These are phyloP conservation scores for Daldinia concentrica DNA, from an alignment of 495 filamentous ascomycete genomes.

Conservation along the genomic window DNA sequence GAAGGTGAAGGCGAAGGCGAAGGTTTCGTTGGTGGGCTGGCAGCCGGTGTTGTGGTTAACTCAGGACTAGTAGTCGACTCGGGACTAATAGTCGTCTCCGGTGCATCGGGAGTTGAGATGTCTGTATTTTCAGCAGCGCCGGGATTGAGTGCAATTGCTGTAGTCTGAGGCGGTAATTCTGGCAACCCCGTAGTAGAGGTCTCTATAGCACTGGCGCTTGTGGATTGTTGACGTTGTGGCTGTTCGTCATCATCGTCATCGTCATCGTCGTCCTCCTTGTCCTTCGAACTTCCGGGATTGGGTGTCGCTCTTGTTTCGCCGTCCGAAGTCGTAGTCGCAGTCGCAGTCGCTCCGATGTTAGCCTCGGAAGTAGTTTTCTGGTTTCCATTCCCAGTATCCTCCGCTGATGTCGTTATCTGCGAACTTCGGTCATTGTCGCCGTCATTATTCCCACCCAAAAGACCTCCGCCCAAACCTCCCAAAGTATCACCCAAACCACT, in stretches of 20 bases:
- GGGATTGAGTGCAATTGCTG: constrained; percentile 33
- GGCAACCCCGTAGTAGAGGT: constrained; percentile 27
- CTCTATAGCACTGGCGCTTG: neutral
- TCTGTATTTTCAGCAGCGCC: constrained; percentile 14
- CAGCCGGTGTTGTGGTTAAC: constrained; percentile 27
- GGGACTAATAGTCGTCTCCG: constrained; percentile 24
- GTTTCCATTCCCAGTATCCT: constrained; percentile 2
- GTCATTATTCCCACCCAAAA: constrained; percentile 24
- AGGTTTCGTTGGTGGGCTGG: neutral
- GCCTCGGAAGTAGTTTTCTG: neutral
- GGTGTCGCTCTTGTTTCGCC: constrained; percentile 10
- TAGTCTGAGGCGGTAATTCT: constrained; percentile 24
- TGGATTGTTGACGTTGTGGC: neutral
- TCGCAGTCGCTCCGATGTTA: neutral
- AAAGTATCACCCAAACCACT: constrained; percentile 35
- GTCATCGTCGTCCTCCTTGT: neutral
- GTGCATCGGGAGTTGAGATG: neutral
- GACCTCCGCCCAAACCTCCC: constrained; percentile 27
- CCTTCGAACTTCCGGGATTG: constrained; percentile 10
- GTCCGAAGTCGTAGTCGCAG: constrained; percentile 10
- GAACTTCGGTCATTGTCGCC: constrained; percentile 1
- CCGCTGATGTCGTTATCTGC: constrained; percentile 2
- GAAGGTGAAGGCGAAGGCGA: neutral
- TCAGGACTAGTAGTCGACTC: neutral
- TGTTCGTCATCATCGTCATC: constrained; percentile 22